Conservation (phyloP, 345 rosid species). For the Adansonia digitata region DNA sequence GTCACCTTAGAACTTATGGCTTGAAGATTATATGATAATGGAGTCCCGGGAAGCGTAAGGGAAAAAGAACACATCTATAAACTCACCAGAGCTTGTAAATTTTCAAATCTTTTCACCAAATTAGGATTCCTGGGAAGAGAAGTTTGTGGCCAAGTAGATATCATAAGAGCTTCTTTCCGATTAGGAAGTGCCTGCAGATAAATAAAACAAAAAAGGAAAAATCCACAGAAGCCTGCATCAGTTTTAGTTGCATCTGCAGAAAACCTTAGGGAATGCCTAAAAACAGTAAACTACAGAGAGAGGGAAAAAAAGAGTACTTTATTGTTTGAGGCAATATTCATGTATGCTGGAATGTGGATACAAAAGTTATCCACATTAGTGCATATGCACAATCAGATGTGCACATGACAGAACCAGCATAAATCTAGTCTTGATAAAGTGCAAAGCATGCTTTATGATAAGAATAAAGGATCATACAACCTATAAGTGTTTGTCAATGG, state of each 20-base stretch:
- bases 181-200: conserved; percentile 66
- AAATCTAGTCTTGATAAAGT: neutral
- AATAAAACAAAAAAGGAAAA: neutral
- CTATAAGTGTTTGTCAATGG: neutral
- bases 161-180: conserved; percentile 74
- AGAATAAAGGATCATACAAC: neutral
- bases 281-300: neutral
- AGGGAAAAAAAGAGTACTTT: neutral
- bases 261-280: neutral
- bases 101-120: conserved; percentile 74
- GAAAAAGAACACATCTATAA: conserved; percentile 10
- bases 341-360: neutral
- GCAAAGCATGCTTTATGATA: neutral
- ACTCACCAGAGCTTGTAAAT: conserved; percentile 83
- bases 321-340: neutral
- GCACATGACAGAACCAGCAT: neutral
- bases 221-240: neutral
- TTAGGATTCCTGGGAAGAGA: conserved; percentile 62
- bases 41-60: neutral
- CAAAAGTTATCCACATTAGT: neutral
- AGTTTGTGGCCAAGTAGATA: conserved; percentile 81
- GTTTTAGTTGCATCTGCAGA: neutral
- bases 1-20: neutral
- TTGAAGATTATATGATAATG: neutral
- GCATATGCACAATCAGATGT: neutral